These are phyloP conservation scores for Lecanicillium sp. DNA, from an alignment of 2,329 filamentous ascomycete species.

Conservation along the genomic window DNA sequence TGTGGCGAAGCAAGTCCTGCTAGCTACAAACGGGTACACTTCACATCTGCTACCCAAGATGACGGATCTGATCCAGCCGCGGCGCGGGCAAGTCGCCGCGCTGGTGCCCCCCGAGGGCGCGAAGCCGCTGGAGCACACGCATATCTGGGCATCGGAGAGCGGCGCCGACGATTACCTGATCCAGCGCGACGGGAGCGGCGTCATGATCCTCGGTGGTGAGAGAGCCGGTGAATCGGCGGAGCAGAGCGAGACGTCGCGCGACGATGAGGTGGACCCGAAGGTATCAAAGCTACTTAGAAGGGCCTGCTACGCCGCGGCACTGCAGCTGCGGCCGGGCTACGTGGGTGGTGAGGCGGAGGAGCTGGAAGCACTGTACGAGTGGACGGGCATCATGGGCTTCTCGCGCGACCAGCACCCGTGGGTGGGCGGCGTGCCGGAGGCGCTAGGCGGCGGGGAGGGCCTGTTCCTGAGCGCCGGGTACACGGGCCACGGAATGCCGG, in stretches of 20 bases:
- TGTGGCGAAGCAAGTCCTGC: slow-evolving; percentile 56
- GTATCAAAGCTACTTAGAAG: slow-evolving; percentile 51
- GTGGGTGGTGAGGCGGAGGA: slow-evolving; percentile 33
- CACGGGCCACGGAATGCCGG: slow-evolving; percentile 73
- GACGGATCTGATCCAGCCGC: slow-evolving; percentile 67
- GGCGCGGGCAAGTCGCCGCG: slow-evolving; percentile 66
- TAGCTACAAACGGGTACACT: slow-evolving; percentile 82
- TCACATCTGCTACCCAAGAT: slow-evolving; percentile 66
- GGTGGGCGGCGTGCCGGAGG: slow-evolving; percentile 60
- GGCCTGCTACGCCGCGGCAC: slow-evolving; percentile 32
- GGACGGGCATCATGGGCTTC: slow-evolving; percentile 79
- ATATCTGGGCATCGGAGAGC: slow-evolving; percentile 49
- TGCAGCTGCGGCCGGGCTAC: slow-evolving; percentile 35
- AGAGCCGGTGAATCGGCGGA: slow-evolving; percentile 46
- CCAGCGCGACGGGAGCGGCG: slow-evolving; percentile 52
- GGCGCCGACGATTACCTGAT: slow-evolving; percentile 62
- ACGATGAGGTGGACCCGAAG: slow-evolving; percentile 49
- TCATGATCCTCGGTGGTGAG: slow-evolving; percentile 67
- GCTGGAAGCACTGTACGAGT: slow-evolving; percentile 54
- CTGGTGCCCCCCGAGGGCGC: slow-evolving; percentile 48
- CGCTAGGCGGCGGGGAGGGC: slow-evolving; percentile 44
- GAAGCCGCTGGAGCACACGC: slow-evolving; percentile 47
- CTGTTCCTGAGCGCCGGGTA: slow-evolving; percentile 62
- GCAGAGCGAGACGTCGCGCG: slow-evolving; percentile 50
- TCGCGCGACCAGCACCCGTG: slow-evolving; percentile 62